Conservation (phyloP, 345 rosid genomes). For the Bruguiera sexangula region DNA sequence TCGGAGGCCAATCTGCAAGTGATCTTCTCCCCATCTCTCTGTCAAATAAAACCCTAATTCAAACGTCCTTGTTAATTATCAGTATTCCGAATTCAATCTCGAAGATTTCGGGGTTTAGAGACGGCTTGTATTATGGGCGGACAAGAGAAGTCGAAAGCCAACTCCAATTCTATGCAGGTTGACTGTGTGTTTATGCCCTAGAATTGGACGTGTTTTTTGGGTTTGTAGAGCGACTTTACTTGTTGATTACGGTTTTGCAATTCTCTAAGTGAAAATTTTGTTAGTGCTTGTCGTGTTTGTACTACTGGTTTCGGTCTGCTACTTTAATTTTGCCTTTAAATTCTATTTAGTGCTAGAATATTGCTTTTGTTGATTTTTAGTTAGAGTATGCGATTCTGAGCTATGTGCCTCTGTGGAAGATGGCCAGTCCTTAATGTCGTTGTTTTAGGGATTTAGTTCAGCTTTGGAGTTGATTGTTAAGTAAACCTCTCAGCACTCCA, state of each 20-base stretch:
- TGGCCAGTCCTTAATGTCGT: too few relatives aligned
- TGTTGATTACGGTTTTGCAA: background rate
- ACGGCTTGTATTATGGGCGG: slow-evolving; percentile 67
- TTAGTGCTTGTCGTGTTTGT: background rate
- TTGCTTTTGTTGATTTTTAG: too few relatives aligned
- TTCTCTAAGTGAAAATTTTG: background rate
- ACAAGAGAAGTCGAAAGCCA: slow-evolving; percentile 67
- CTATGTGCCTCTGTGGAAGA: too few relatives aligned
- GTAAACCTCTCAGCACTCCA: background rate
- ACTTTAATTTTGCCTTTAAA: too few relatives aligned
- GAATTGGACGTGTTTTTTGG: slow-evolving; percentile 11
- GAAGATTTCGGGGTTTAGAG: slow-evolving; percentile 25
- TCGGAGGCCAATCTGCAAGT: slow-evolving; percentile 10
- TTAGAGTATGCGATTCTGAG: too few relatives aligned
- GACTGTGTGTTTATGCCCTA: slow-evolving; percentile 20
- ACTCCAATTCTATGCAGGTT: slow-evolving; percentile 85
- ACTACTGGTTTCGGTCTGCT: background rate
- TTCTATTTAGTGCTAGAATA: too few relatives aligned
- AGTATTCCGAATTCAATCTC: slow-evolving; percentile 11
- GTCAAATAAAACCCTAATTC: slow-evolving; percentile 52
- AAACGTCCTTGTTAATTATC: slow-evolving; percentile 8
- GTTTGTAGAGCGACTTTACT: slow-evolving; percentile 8
- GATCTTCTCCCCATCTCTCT: slow-evolving; percentile 20
- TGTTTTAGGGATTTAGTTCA: too few relatives aligned
- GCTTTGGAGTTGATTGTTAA: too few relatives aligned